These are phyloP conservation scores for Aspergillus bridgeri DNA, from an alignment of 495 filamentous ascomycete species.

Conservation along the genomic window DNA sequence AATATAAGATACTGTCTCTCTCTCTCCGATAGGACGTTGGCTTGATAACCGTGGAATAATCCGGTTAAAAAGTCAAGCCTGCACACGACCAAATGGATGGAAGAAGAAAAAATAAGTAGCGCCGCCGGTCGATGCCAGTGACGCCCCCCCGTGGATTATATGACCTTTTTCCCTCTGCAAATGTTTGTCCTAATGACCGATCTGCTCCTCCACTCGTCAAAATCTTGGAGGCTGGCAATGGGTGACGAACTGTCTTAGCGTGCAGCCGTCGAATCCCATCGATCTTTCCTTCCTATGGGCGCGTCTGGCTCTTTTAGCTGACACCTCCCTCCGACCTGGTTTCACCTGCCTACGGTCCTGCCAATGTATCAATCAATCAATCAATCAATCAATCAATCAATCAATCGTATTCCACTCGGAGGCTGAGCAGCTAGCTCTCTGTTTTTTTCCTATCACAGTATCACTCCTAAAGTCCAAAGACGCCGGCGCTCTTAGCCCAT, in stretches of 20 bases:
- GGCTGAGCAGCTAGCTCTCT: not conserved
- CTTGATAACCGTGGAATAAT: too few relatives aligned
- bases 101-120: not conserved
- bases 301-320: not conserved
- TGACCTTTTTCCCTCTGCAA: not conserved
- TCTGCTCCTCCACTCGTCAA: constrained; percentile 6
- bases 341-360: not conserved
- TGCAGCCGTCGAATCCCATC: constrained; percentile 11
- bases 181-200: not conserved
- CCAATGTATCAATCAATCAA: not conserved
- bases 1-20: too few relatives aligned
- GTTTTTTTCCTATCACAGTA: not conserved
- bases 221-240: constrained; percentile 12
- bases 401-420: not conserved
- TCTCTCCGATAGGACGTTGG: too few relatives aligned
- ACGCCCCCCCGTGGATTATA: not conserved
- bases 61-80: not conserved
- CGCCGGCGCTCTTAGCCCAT: not conserved
- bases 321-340: not conserved
- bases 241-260: constrained; percentile 2
- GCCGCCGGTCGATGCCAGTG: not conserved
- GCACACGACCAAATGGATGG: not conserved
- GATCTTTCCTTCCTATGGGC: constrained; percentile 6
- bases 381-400: too few relatives aligned
- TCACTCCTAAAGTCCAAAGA: not conserved